Evolutionary conservation across 208 protist genomes (phyloP).

Genomic region (Trypanosoma congolense): DNA sequence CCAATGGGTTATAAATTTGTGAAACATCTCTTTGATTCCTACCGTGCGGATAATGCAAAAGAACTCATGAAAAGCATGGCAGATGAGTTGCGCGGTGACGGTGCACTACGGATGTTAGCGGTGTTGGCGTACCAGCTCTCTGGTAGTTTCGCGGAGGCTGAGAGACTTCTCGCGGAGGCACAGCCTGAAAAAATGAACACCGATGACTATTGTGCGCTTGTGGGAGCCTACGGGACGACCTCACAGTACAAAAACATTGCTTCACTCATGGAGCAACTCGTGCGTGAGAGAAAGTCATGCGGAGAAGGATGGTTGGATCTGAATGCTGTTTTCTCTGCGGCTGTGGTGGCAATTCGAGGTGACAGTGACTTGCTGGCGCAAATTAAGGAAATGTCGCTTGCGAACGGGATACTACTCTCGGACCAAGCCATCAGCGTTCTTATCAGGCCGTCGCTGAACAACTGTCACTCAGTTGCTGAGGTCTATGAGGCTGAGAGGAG

Average conservation of each 20-base stretch:
- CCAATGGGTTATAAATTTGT: slow-evolving; percentile 53
- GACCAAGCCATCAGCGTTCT: slow-evolving; percentile 56
- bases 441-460: slow-evolving; percentile 30
- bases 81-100: slow-evolving; percentile 62
- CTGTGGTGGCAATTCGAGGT: slow-evolving; percentile 44
- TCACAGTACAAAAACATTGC: slow-evolving; percentile 48
- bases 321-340: slow-evolving; percentile 44
- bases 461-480: slow-evolving; percentile 30
- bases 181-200: slow-evolving; percentile 39
- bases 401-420: slow-evolving; percentile 26
- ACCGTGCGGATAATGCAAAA: slow-evolving; percentile 66
- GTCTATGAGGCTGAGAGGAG: slow-evolving; percentile 57
- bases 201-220: slow-evolving; percentile 56
- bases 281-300: background rate
- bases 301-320: slow-evolving; percentile 22
- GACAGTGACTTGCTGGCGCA: slow-evolving; percentile 23
- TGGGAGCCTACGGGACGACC: slow-evolving; percentile 65
- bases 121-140: slow-evolving; percentile 71
- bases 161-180: slow-evolving; percentile 40
- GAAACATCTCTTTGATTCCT: slow-evolving; percentile 80
- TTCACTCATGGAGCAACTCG: slow-evolving; percentile 25
- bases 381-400: slow-evolving; percentile 32
- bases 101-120: slow-evolving; percentile 53
- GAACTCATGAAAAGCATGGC: slow-evolving; percentile 84
- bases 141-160: slow-evolving; percentile 32